Conservation (phyloP, 2,329 filamentous ascomycete species). For the Raffaelea arxii region DNA sequence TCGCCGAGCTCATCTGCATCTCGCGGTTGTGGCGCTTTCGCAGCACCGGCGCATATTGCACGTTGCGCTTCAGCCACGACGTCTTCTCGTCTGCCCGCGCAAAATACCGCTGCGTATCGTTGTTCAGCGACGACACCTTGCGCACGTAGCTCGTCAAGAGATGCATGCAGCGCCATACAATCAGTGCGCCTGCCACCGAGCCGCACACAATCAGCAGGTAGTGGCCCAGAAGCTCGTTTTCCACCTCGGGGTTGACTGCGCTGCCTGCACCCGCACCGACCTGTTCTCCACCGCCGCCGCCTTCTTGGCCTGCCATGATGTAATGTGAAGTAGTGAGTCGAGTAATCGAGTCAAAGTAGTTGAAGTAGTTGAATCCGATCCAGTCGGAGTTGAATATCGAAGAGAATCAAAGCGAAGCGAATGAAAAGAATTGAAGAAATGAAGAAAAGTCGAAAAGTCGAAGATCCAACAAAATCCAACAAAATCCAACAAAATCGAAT, state of each 20-base stretch:
- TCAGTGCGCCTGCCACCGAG: slow-evolving; percentile 50
- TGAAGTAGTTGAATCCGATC: too few species aligned
- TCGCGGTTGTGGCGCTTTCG: slow-evolving; percentile 69
- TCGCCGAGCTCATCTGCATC: slow-evolving; percentile 48
- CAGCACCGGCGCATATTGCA: slow-evolving; percentile 62
- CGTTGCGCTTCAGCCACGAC: slow-evolving; percentile 56
- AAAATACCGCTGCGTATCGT: slow-evolving; percentile 74
- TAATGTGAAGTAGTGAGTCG: background rate
- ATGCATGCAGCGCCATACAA: slow-evolving; percentile 56
- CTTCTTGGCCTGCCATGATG: background rate
- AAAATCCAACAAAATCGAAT: background rate
- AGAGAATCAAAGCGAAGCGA: background rate
- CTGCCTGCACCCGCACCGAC: background rate
- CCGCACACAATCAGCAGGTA: slow-evolving; percentile 57
- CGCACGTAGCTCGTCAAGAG: slow-evolving; percentile 59
- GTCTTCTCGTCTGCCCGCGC: slow-evolving; percentile 41
- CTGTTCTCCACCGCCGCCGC: background rate
- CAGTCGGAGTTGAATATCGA: too few species aligned
- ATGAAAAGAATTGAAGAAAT: background rate
- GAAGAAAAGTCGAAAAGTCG: background rate
- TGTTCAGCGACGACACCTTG: slow-evolving; percentile 64
- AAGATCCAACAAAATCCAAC: background rate
- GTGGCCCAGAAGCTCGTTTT: slow-evolving; percentile 46
- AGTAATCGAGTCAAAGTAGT: background rate
- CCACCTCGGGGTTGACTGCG: slow-evolving; percentile 24